Percentiles rank a stretch among this genome's conserved stretches.
phyloP scores from a whole-genome alignment of 805 yeast species.

The Candida xyloterini region DNA sequence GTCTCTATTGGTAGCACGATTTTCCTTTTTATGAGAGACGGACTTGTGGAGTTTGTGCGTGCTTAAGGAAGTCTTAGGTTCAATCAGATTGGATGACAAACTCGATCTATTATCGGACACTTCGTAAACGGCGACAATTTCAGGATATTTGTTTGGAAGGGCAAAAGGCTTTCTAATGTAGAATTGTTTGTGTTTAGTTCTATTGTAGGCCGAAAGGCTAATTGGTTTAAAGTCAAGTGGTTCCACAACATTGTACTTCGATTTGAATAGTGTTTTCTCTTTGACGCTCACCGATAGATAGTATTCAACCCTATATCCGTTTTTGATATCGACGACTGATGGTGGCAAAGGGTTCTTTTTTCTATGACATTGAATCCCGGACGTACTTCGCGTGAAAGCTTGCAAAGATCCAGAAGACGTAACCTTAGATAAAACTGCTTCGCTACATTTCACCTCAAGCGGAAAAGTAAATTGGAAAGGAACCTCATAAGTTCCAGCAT shows the following conservation, averaged over 20 bases:
- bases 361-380: background rate
- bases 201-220: background rate
- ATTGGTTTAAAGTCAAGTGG: background rate
- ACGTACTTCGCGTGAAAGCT: background rate
- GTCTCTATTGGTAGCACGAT: no score
- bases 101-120: constrained; percentile 10
- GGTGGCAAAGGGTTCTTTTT: background rate
- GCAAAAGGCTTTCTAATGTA: constrained; percentile 43
- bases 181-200: constrained; percentile 36
- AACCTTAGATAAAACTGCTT: constrained; percentile 1
- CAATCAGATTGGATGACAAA: background rate
- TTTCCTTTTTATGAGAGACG: no score
- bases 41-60: no score
- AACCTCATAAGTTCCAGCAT: constrained; percentile 50
- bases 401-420: background rate
- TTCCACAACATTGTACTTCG: background rate
- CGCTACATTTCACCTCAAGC: constrained; percentile 37
- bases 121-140: constrained; percentile 39
- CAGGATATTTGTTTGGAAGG: constrained; percentile 41
- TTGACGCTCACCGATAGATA: background rate
- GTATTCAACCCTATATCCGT: background rate
- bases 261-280: background rate
- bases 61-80: background rate
- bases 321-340: background rate
- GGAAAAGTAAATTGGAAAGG: constrained; percentile 49